These are phyloP conservation scores for Exophiala sideris DNA, from an alignment of 2,329 filamentous ascomycete genomes.

Conservation along the genomic window DNA sequence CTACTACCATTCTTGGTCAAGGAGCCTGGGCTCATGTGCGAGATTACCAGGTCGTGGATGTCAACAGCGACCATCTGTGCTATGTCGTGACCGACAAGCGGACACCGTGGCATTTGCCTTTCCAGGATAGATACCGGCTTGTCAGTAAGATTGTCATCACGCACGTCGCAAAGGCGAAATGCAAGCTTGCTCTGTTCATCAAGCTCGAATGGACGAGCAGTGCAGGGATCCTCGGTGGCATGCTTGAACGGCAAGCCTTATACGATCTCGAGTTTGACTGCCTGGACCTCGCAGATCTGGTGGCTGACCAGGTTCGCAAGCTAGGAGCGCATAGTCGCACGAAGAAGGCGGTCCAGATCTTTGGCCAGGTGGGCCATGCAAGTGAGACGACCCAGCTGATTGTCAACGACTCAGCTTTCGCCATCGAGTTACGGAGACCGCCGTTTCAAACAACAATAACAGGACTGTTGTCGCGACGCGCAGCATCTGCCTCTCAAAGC, in stretches of 20 bases:
- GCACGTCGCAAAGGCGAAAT: slow-evolving; percentile 85
- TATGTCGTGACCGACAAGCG: slow-evolving; percentile 65
- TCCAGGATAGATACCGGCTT: slow-evolving; percentile 72
- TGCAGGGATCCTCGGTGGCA: slow-evolving; percentile 43
- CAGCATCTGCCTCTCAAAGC: slow-evolving; percentile 71
- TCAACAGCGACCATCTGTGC: slow-evolving; percentile 72
- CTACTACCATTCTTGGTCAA: slow-evolving; percentile 60
- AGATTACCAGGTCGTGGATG: slow-evolving; percentile 83
- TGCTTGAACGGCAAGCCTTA: slow-evolving; percentile 64
- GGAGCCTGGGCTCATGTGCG: slow-evolving; percentile 61
- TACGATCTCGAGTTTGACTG: slow-evolving; percentile 59
- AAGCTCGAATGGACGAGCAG: slow-evolving; percentile 80
- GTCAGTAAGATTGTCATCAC: slow-evolving; percentile 92
- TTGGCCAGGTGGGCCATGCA: slow-evolving; percentile 47
- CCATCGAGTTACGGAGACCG: slow-evolving; percentile 47
- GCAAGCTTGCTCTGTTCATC: slow-evolving; percentile 83
- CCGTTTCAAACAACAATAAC: slow-evolving; percentile 54
- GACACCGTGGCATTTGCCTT: slow-evolving; percentile 78
- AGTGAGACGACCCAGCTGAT: slow-evolving; percentile 48
- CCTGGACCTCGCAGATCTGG: slow-evolving; percentile 49
- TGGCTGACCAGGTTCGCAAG: slow-evolving; percentile 47
- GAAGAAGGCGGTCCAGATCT: slow-evolving; percentile 48
- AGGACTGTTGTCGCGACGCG: slow-evolving; percentile 68
- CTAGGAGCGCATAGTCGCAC: slow-evolving; percentile 46
- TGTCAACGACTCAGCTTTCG: slow-evolving; percentile 44